Percentiles rank a stretch among this genome's conserved stretches.
Conservation (phyloP, 1,139 yeast genomes). For the Cylindricascospora bacillispora region DNA sequence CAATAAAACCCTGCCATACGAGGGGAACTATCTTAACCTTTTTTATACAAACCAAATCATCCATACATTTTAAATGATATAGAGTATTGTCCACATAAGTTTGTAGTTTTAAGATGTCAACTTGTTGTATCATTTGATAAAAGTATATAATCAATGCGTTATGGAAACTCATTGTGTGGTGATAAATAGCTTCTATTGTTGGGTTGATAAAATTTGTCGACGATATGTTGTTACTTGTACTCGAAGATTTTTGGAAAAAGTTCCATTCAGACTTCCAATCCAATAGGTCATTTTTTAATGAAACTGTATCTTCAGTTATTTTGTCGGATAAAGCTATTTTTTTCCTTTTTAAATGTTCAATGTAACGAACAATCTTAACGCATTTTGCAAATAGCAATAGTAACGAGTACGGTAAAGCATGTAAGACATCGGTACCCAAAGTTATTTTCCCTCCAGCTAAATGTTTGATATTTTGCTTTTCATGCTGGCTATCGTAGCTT, state of each 20-base stretch:
- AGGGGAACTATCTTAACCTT: conserved; percentile 58
- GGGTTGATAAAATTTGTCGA: conserved; percentile 34
- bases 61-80: conserved; percentile 52
- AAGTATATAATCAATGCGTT: conserved; percentile 66
- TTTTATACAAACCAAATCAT: conserved; percentile 39
- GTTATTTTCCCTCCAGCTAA: conserved; percentile 14
- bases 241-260: conserved; percentile 15
- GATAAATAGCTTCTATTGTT: conserved; percentile 61
- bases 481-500: no score
- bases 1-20: conserved; percentile 83
- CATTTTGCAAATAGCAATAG: conserved; percentile 60
- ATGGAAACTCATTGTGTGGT: conserved; percentile 71
- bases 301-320: conserved; percentile 34
- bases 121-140: conserved; percentile 49
- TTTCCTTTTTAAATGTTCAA: conserved; percentile 35
- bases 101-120: conserved; percentile 34
- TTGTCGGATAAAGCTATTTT: conserved; percentile 22
- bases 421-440: conserved; percentile 67
- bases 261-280: conserved; percentile 54
- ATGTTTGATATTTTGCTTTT: no score
- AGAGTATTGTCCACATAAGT: conserved; percentile 49
- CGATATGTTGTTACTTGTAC: conserved; percentile 6
- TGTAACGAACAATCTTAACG: conserved; percentile 51
- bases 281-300: conserved; percentile 39
- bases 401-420: conserved; percentile 75